Evolutionary conservation across 1,284 basidiomycete genomes (phyloP).

Genomic region (Tylopilus sp.): DNA sequence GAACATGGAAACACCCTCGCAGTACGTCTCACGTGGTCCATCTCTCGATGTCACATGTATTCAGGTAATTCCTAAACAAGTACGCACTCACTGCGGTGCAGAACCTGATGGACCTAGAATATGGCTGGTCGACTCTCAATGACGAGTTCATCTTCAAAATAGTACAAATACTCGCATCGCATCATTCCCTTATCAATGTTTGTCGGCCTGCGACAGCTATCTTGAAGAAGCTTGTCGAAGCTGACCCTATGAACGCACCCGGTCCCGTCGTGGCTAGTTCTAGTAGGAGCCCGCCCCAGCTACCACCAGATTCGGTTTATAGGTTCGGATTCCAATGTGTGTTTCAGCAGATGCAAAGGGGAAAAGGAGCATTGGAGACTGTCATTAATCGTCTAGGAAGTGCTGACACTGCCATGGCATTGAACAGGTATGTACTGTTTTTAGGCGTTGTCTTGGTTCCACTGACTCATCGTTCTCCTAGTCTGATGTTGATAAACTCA

Average conservation of each 20-base stretch:
- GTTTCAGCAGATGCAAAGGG: conserved; percentile 78
- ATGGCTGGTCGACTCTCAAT: conserved; percentile 79
- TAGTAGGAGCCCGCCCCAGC: conserved; percentile 59
- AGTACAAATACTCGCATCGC: conserved; percentile 80
- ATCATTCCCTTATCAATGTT: conserved; percentile 86
- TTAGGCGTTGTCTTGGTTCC: conserved; percentile 10
- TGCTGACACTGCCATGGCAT: conserved; percentile 82
- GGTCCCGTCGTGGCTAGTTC: conserved; percentile 64
- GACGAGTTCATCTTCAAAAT: conserved; percentile 77
- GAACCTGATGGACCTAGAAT: conserved; percentile 83
- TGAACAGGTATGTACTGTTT: conserved; percentile 70
- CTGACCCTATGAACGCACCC: conserved; percentile 70
- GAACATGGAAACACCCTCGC: conserved; percentile 86
- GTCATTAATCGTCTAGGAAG: conserved; percentile 81
- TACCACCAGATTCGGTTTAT: conserved; percentile 71
- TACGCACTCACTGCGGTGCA: conserved; percentile 87
- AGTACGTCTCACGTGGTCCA: conserved; percentile 52
- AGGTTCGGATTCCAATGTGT: conserved; percentile 85
- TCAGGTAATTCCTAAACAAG: conserved; percentile 46
- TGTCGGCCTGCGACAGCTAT: conserved; percentile 96
- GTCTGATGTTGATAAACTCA: conserved; percentile 91
- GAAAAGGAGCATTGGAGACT: conserved; percentile 70
- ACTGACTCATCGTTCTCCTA: conserved; percentile 40
- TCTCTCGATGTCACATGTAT: conserved; percentile 14
- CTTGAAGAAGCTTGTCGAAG: conserved; percentile 85